Percentiles rank a stretch among this genome's conserved stretches.
phyloP scores from a whole-genome alignment of 345 rosid species.

The Carallia brachiata region DNA sequence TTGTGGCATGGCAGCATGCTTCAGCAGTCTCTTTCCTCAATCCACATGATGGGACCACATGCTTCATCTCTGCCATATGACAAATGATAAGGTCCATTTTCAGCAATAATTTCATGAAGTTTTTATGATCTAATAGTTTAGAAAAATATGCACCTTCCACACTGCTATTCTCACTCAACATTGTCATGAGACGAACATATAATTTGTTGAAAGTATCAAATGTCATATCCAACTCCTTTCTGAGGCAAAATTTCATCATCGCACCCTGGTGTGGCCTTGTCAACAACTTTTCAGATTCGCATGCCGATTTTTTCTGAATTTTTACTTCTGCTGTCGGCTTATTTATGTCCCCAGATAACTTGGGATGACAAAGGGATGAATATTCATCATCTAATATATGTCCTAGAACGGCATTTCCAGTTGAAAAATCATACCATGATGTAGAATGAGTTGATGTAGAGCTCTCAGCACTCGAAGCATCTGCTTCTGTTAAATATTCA shows the following conservation, averaged over 20 bases:
- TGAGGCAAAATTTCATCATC: conserved; percentile 28
- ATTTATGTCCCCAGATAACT: conserved; percentile 6
- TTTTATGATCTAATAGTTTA: conserved; percentile 11
- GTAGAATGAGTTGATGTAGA: conserved; percentile 33
- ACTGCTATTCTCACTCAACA: conserved; percentile 34
- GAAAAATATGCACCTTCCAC: conserved; percentile 42
- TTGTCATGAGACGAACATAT: conserved; percentile 25
- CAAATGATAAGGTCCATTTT: conserved; percentile 17
- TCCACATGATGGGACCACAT: conserved; percentile 31
- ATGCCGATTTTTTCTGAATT: conserved; percentile 24
- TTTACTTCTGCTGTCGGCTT: conserved; percentile 22
- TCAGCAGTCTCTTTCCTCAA: conserved; percentile 33
- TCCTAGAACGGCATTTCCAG: conserved; percentile 31
- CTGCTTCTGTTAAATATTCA: conserved; percentile 39
- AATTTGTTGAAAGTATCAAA: conserved; percentile 37
- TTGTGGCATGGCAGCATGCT: conserved; percentile 25
- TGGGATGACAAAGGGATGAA: conserved; percentile 13
- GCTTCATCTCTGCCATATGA: conserved; percentile 44
- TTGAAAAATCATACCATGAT: conserved; percentile 47
- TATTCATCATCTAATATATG: conserved; percentile 18
- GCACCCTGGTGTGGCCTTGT: conserved; percentile 14
- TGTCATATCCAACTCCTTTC: conserved; percentile 39
- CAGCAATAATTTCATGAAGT: conserved; percentile 7
- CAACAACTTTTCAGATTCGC: conserved; percentile 19
- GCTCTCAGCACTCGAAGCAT: conserved; percentile 47